These are phyloP conservation scores for Boletus edulis DNA, from an alignment of 768 basidiomycete genomes.

Conservation along the genomic window DNA sequence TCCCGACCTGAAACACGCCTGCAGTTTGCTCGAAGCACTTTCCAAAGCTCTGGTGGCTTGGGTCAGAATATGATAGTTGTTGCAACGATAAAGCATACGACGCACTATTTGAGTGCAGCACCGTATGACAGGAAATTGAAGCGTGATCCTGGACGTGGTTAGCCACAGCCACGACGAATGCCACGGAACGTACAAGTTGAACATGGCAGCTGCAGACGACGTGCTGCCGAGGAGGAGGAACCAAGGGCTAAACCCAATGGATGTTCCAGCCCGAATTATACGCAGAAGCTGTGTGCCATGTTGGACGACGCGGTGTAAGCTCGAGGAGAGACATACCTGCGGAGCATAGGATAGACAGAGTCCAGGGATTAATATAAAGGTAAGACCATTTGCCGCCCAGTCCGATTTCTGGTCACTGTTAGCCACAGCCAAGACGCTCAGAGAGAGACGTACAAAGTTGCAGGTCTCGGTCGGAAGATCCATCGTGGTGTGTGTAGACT, in stretches of 20 bases:
- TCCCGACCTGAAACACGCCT: conserved; percentile 75
- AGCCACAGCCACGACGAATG: background rate
- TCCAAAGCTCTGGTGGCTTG: conserved; percentile 52
- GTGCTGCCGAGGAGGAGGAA: conserved; percentile 88
- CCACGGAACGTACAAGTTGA: conserved; percentile 64
- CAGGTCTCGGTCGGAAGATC: conserved; percentile 7
- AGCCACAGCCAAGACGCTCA: background rate
- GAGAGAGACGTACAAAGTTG: conserved; percentile 16
- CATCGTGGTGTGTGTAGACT: background rate
- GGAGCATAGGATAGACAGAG: conserved; percentile 82
- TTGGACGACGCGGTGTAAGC: background rate
- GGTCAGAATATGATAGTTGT: background rate
- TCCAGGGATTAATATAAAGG: conserved; percentile 69
- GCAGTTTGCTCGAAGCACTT: conserved; percentile 78
- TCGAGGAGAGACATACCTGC: conserved; percentile 46
- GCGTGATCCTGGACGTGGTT: conserved; percentile 54
- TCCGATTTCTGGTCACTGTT: conserved; percentile 58
- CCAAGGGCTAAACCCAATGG: conserved; percentile 89
- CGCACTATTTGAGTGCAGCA: conserved; percentile 81
- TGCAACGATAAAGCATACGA: conserved; percentile 2
- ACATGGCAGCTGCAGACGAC: conserved; percentile 74
- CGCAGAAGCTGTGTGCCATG: conserved; percentile 58
- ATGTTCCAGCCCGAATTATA: conserved; percentile 75
- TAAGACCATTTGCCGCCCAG: conserved; percentile 56
- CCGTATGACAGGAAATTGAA: conserved; percentile 79